Evolutionary conservation across 2,329 filamentous ascomycete species (phyloP), one percentile per base, ranked within the genome.

Genomic region (Aspergillus novoparasiticus): DNA sequence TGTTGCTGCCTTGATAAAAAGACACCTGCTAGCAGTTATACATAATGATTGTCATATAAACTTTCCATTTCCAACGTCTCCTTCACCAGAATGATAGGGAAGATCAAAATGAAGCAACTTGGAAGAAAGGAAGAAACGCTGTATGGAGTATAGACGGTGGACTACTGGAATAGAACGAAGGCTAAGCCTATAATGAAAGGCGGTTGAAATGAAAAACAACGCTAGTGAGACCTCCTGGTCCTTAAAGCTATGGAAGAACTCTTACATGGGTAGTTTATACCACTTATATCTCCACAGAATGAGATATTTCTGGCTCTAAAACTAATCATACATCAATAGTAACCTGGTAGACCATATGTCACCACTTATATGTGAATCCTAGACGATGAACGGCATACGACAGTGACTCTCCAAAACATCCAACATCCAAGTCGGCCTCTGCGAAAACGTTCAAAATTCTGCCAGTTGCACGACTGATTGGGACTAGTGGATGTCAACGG

Each of bases 291-390:
- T 48, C 45, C 6, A 26, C 0, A 4, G n/a, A 16, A 16, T 8
- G 10, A 16, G 21, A 0, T 6, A 26, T 3, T 14, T 14, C 3
- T 48, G 6, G 23, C 21, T 48, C 14, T 16, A 8, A 8, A 48
- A 48, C 16, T 9, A 6, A 3, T 26, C 6, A 0, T 21, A 0
- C 1, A 14, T 28, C 16, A 21, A 1, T 4, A 8, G 2, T 3
- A 16, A 1, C 3, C 6, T 2, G 12, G 12, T 14, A 21, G 3
- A 28, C 6, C 19, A 19, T 12, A 14, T 14, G 4, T 8, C 23
- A 3, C 3, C 21, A 48, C 11, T 26, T 8, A 8, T 3, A 16
- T 26, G 16, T 2, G 2, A 28, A 10, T 19, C 9, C 12, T 12
- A 16, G 23, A 12, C 12, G 12, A 16, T 26, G 12, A 16, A 4